These are phyloP conservation scores for Pseudogymnoascus destructans DNA, from an alignment of 2,329 filamentous ascomycete genomes.

Conservation along the genomic window DNA sequence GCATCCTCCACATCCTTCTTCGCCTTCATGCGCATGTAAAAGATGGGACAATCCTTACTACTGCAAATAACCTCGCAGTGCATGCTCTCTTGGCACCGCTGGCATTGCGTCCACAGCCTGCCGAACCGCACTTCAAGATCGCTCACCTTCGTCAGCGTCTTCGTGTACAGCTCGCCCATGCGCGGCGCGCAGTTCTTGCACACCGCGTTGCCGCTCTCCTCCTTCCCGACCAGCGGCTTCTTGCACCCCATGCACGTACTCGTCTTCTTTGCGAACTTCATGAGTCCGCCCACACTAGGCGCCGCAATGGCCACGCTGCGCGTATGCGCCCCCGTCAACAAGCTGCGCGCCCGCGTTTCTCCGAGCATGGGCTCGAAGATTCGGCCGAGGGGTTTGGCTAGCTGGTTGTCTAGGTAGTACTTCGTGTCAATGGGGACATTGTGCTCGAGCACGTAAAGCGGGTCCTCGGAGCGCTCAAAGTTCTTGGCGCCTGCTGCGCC, in stretches of 20 bases:
- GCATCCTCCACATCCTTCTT: slow-evolving; percentile 97
- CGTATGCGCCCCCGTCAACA: slow-evolving; percentile 87
- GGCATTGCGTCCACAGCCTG: slow-evolving; percentile 93
- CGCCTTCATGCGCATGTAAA: slow-evolving; percentile 99
- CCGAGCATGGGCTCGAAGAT: slow-evolving; percentile 98
- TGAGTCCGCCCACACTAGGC: slow-evolving; percentile 80
- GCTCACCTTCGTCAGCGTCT: slow-evolving; percentile 73
- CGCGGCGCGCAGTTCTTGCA: slow-evolving; percentile 76
- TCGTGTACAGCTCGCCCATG: slow-evolving; percentile 85
- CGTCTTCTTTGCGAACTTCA: slow-evolving; percentile 98
- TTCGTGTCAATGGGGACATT: slow-evolving; percentile 96
- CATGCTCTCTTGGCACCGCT: slow-evolving; percentile 93
- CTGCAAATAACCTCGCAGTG: slow-evolving; percentile 98
- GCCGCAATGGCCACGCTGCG: slow-evolving; percentile 88
- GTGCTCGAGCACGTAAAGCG: slow-evolving; percentile 92
- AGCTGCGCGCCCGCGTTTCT: slow-evolving; percentile 74
- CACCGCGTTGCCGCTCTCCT: slow-evolving; percentile 73
- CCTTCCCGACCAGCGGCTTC: slow-evolving; percentile 72
- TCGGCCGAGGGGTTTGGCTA: slow-evolving; percentile 82
- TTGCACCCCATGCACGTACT: slow-evolving; percentile 99
- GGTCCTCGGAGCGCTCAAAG: slow-evolving; percentile 94
- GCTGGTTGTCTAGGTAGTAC: slow-evolving; percentile 97
- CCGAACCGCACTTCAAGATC: slow-evolving; percentile 90
- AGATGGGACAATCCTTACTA: slow-evolving; percentile 93
- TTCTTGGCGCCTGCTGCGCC: slow-evolving; percentile 82